A percentile compares a stretch with the other conserved stretches of the same genome.
phyloP scores from a whole-genome alignment of 2,329 filamentous ascomycete species.

The Metarhizium sp. region DNA sequence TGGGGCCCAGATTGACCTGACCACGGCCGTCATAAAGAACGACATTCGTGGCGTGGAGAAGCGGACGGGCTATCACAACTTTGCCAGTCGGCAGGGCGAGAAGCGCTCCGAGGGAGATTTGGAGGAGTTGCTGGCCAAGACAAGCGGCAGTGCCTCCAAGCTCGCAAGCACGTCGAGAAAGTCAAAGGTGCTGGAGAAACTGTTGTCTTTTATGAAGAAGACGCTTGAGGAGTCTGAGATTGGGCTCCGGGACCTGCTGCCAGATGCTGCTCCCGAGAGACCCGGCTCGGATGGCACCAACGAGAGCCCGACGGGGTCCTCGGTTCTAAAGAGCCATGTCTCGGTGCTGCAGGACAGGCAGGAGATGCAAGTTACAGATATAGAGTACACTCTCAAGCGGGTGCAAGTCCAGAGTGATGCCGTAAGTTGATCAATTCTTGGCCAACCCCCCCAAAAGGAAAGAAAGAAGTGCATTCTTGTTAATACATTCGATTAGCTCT shows the following conservation, averaged over 20 bases:
- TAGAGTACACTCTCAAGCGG: conserved; percentile 25
- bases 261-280: neutral
- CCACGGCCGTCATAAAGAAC: conserved; percentile 21
- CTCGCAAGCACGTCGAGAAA: conserved; percentile 29
- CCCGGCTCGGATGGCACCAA: neutral
- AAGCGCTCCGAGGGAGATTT: conserved; percentile 19
- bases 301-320: conserved; percentile 4
- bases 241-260: neutral
- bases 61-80: conserved; percentile 25
- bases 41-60: conserved; percentile 24
- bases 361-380: conserved; percentile 27
- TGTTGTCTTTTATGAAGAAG: conserved; percentile 21
- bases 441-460: too few relatives aligned
- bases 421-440: conserved; percentile 14
- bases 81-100: conserved; percentile 18
- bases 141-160: conserved; percentile 25
- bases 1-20: conserved; percentile 21
- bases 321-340: conserved; percentile 18
- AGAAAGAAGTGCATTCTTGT: neutral
- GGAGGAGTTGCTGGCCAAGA: conserved; percentile 20
- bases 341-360: conserved; percentile 21
- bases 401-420: conserved; percentile 29
- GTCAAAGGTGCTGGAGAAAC: conserved; percentile 21
- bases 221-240: conserved; percentile 2
- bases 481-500: conserved; percentile 18